Conservation (phyloP, 2,329 filamentous ascomycete genomes). For the Passalora sequoiae region DNA sequence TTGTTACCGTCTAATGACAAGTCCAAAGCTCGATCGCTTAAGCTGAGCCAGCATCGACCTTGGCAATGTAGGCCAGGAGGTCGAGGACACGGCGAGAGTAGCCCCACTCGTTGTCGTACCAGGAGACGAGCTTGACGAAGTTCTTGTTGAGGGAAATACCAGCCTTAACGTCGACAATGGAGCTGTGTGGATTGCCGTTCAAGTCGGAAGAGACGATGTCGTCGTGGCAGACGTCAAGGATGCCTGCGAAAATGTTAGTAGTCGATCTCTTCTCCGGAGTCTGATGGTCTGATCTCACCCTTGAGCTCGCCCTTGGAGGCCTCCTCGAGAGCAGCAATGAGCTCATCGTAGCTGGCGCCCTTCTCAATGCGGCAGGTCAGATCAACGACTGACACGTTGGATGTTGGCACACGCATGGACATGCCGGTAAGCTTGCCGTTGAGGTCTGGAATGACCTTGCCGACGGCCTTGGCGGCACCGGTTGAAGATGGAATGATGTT, state of each 20-base stretch:
- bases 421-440: constrained; percentile 99
- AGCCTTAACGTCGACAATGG: constrained; percentile 99
- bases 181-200: constrained; percentile 87
- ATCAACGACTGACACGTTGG: constrained; percentile 99
- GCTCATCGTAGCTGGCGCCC: constrained; percentile 78
- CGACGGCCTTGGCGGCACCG: constrained; percentile 98
- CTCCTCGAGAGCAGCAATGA: constrained; percentile 84
- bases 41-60: constrained; percentile 33
- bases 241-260: constrained; percentile 51
- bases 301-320: constrained; percentile 79
- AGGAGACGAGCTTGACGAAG: constrained; percentile 97
- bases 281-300: constrained; percentile 52
- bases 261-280: not conserved
- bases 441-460: constrained; percentile 96
- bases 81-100: constrained; percentile 77
- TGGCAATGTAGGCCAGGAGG: constrained; percentile 42
- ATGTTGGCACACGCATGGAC: constrained; percentile 97
- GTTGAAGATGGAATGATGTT: constrained; percentile 99
- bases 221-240: constrained; percentile 94
- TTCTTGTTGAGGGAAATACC: constrained; percentile 97
- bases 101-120: constrained; percentile 91
- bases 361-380: constrained; percentile 93
- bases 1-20: constrained; percentile 1
- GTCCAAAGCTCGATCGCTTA: constrained; percentile 17
- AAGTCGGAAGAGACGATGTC: constrained; percentile 91